These are phyloP conservation scores for Yamadazyma spencermartinsiae DNA, from an alignment of 1,139 yeast genomes.

Conservation along the genomic window DNA sequence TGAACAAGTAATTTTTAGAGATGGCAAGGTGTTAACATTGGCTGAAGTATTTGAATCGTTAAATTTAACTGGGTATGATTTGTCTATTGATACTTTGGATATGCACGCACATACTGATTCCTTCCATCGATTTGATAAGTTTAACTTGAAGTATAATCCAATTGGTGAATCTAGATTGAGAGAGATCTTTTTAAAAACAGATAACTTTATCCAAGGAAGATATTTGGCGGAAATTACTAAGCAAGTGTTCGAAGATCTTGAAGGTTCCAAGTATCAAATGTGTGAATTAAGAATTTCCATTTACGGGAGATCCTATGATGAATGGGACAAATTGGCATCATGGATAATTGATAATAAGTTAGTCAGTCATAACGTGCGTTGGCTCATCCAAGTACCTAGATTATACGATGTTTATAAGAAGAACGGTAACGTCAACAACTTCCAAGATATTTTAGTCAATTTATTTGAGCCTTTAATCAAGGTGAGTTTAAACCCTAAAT, in stretches of 20 bases:
- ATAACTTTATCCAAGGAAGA: constrained; percentile 83
- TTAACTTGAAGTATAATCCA: constrained; percentile 95
- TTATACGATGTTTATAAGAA: constrained; percentile 86
- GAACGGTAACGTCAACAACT: constrained; percentile 66
- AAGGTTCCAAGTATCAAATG: constrained; percentile 94
- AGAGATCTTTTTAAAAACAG: constrained; percentile 93
- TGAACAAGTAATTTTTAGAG: constrained; percentile 91
- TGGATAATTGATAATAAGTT: constrained; percentile 95
- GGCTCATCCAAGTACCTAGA: constrained; percentile 96
- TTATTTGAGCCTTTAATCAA: constrained; percentile 90
- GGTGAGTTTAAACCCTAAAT: constrained; percentile 78
- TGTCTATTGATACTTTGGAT: constrained; percentile 93
- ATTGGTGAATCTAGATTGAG: constrained; percentile 96
- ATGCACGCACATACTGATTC: constrained; percentile 99
- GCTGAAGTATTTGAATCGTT: constrained; percentile 87
- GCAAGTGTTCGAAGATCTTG: constrained; percentile 92
- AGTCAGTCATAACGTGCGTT: constrained; percentile 90
- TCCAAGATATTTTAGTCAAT: constrained; percentile 76
- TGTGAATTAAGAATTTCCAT: constrained; percentile 93
- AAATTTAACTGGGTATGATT: constrained; percentile 87
- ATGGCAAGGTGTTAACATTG: constrained; percentile 85
- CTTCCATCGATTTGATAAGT: constrained; percentile 96
- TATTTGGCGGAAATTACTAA: constrained; percentile 91
- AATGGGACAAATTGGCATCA: constrained; percentile 93
- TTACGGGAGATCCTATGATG: constrained; percentile 85